phyloP scores from a whole-genome alignment of 2,329 filamentous ascomycete species.

The Acarospora socialis region DNA sequence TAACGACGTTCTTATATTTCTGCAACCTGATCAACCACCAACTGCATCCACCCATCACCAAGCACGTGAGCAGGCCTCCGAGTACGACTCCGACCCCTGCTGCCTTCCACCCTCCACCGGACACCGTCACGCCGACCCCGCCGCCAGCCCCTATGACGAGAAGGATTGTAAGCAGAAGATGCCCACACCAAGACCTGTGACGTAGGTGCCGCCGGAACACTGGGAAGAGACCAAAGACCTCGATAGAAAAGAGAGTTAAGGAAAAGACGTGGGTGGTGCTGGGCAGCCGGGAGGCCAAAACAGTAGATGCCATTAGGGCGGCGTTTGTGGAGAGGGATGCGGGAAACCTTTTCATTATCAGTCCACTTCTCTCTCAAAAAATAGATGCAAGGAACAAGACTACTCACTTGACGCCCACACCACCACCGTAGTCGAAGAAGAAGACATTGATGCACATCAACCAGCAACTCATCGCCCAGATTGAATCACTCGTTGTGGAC shows the following conservation, averaged over 20 bases:
- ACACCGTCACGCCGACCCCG: conserved; percentile 52
- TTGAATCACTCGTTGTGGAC: conserved; percentile 84
- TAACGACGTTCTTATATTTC: conserved; percentile 98
- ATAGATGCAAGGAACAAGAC: conserved; percentile 4
- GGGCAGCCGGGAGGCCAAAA: conserved; percentile 76
- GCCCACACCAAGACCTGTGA: conserved; percentile 67
- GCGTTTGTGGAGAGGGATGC: conserved; percentile 79
- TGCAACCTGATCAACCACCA: conserved; percentile 97
- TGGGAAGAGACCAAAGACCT: conserved; percentile 95
- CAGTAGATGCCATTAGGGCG: conserved; percentile 88
- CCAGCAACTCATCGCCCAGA: conserved; percentile 94
- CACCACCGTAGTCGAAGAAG: conserved; percentile 89
- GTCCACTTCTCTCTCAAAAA: conserved; percentile 1
- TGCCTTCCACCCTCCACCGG: conserved; percentile 37
- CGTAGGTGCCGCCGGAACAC: conserved; percentile 84
- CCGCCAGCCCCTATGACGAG: conserved; percentile 69
- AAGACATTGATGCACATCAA: conserved; percentile 91
- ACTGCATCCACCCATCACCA: conserved; percentile 84
- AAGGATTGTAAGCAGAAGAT: conserved; percentile 59
- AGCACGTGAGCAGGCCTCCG: conserved; percentile 55
- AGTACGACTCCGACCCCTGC: conserved; percentile 60
- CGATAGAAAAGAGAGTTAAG: conserved; percentile 87
- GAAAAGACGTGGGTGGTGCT: conserved; percentile 91
- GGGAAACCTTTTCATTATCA: conserved; percentile 31
- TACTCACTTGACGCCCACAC: conserved; percentile 37